phyloP scores from a whole-genome alignment of 352 stramenopile species.

The Paralagenidium karlingii region DNA sequence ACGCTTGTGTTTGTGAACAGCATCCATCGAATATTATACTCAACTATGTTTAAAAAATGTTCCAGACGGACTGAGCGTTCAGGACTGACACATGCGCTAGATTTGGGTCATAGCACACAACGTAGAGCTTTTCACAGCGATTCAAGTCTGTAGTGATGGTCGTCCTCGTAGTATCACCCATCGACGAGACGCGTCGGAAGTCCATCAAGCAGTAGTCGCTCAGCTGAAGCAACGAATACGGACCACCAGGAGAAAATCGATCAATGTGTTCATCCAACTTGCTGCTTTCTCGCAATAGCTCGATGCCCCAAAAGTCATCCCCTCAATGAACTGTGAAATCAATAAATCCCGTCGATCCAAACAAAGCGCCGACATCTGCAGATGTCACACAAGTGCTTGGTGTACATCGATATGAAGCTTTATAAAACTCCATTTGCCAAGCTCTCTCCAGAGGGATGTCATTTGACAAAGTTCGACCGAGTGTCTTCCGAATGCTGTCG shows the following conservation, averaged over 20 bases:
- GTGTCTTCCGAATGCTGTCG: slow-evolving; percentile 2
- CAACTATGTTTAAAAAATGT: no score
- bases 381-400: slow-evolving; percentile 9
- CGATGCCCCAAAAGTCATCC: slow-evolving; percentile 6
- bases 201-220: not conserved
- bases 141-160: not conserved
- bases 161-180: not conserved
- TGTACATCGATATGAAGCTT: slow-evolving; percentile 8
- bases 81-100: no score
- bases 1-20: no score
- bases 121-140: not conserved
- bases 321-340: slow-evolving; percentile 9
- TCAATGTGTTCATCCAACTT: slow-evolving; percentile 2
- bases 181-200: not conserved
- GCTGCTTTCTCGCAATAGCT: slow-evolving; percentile 7
- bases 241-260: slow-evolving; percentile 5
- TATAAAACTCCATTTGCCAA: slow-evolving; percentile 15
- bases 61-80: no score
- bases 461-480: not conserved
- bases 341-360: slow-evolving; percentile 8
- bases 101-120: not conserved
- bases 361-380: slow-evolving; percentile 7
- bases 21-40: no score
- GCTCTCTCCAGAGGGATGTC: slow-evolving; percentile 7
- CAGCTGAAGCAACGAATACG: not conserved